Base-by-base conservation (phyloP, 495 filamentous ascomycete species). In the Penicillium paradoxum region DNA sequence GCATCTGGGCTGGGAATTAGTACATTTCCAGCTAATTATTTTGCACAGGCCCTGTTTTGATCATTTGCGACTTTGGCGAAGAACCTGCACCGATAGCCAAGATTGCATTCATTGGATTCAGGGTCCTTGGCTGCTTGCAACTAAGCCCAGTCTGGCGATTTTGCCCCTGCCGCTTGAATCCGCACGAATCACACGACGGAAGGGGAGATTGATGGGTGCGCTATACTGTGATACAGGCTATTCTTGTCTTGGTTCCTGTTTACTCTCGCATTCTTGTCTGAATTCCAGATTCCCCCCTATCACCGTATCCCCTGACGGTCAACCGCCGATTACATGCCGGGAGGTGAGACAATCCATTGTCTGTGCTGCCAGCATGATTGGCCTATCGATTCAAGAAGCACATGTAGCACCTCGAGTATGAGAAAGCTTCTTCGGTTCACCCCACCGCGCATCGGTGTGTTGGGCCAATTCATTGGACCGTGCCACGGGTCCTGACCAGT, bases 241-340 rank as follows among this genome's bases (percentile, higher is more conserved):
- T 17, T 9, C 27, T 30, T 24, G 14, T 41, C 29, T 19, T 14
- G 10, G n/a, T 43, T 18, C 21, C 33, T 51, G 38, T 54, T 49
- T 47, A 44, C 32, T 49, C 30, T 49, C 27, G 39, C 62, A 65
- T 65, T 65, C 62, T 57, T 41, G 17, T n/a, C 32, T 42, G 33
- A 40, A 63, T 65, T 58, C 61, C 48, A 47, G 9, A n/a, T 10
- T 39, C n/a, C 18, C 15, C 51, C 24, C 24, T 40, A 55, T 58
- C 58, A 44, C 53, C 7, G 11, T n/a, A 14, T 40, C 15, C 19
- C 11, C 55, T 40, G 3, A 27, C 24, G 24, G 61, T 56, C 58
- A 62, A 17, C 42, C 33, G 21, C 44, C 34, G 38, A 40, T 45
- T 41, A 45, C 62, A 65, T 63, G 49, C 59, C 40, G 34, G 45